A percentile compares a stretch with the other conserved stretches of the same genome.
phyloP scores from a whole-genome alignment of 768 basidiomycete genomes.

The Macrolepiota albuminosa region DNA sequence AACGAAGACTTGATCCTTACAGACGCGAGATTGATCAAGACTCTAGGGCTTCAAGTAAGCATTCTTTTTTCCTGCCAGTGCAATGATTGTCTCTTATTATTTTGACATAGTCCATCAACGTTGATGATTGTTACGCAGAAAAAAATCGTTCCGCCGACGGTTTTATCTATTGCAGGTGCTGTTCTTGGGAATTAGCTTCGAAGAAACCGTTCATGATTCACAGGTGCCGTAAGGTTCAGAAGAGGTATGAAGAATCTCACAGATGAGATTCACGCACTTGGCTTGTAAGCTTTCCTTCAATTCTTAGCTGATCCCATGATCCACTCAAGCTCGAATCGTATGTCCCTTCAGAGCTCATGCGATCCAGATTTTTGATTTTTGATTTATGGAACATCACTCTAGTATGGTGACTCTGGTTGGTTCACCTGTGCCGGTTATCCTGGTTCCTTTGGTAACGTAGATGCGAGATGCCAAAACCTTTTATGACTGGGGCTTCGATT shows the following conservation, averaged over 20 bases:
- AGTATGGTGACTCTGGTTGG: constrained; percentile 64
- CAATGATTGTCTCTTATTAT: background rate
- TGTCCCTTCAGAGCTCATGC: constrained; percentile 6
- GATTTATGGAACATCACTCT: background rate
- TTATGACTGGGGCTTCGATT: constrained; percentile 64
- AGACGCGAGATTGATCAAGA: constrained; percentile 48
- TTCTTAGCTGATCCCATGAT: background rate
- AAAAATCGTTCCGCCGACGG: constrained; percentile 45
- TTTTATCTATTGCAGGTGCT: constrained; percentile 47
- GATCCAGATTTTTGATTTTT: background rate
- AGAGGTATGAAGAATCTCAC: constrained; percentile 54
- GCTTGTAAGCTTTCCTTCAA: constrained; percentile 37
- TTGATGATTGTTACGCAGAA: constrained; percentile 66
- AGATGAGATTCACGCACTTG: constrained; percentile 50
- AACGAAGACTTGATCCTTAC: constrained; percentile 46
- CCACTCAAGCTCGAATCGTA: constrained; percentile 39
- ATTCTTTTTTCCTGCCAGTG: constrained; percentile 5
- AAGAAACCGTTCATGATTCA: background rate
- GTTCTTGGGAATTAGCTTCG: background rate
- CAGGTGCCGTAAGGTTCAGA: constrained; percentile 49
- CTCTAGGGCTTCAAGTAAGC: constrained; percentile 55
- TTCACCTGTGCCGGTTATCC: constrained; percentile 65
- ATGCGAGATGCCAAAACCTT: constrained; percentile 50
- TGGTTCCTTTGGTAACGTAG: constrained; percentile 58
- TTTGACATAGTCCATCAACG: constrained; percentile 38